phyloP scores from a whole-genome alignment of 2,329 filamentous ascomycete genomes.

The Didymella exigua region DNA sequence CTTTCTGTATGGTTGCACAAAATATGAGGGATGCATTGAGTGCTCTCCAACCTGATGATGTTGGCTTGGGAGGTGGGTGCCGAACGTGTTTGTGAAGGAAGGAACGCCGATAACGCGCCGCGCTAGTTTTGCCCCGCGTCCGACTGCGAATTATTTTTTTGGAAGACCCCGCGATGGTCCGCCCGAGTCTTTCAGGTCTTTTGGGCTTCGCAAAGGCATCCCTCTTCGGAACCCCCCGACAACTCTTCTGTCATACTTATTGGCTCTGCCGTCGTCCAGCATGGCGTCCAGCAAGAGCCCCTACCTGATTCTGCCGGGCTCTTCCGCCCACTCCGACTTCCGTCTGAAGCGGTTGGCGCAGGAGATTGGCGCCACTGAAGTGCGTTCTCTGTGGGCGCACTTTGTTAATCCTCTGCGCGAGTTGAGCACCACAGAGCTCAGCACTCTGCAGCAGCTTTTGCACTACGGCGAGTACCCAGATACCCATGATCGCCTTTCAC shows the following conservation, averaged over 20 bases:
- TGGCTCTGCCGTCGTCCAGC: slow-evolving; percentile 19
- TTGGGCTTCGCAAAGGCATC: slow-evolving; percentile 17
- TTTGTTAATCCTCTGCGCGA: slow-evolving; percentile 53
- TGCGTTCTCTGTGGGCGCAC: slow-evolving; percentile 59
- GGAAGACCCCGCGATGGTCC: slow-evolving; percentile 12
- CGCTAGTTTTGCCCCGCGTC: slow-evolving; percentile 15
- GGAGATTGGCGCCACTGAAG: slow-evolving; percentile 53
- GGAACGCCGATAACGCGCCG: slow-evolving; percentile 14
- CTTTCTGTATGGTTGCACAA: too few relatives aligned
- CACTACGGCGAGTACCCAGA: slow-evolving; percentile 63
- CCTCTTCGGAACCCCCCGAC: slow-evolving; percentile 24
- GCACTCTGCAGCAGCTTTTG: slow-evolving; percentile 63
- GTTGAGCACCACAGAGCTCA: slow-evolving; percentile 53
- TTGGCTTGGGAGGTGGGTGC: background rate
- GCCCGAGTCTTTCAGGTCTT: slow-evolving; percentile 19
- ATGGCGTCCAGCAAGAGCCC: slow-evolving; percentile 43
- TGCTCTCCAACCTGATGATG: background rate
- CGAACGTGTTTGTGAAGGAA: slow-evolving; percentile 1
- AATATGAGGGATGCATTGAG: too few relatives aligned
- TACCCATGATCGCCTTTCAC: slow-evolving; percentile 52
- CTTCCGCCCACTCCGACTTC: slow-evolving; percentile 61
- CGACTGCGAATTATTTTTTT: slow-evolving; percentile 5
- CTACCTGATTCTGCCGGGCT: slow-evolving; percentile 57
- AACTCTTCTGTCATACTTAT: slow-evolving; percentile 17
- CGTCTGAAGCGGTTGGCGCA: slow-evolving; percentile 54